Conservation (phyloP, 176 grass and related monocot genomes). For the Zoysia japonica region DNA sequence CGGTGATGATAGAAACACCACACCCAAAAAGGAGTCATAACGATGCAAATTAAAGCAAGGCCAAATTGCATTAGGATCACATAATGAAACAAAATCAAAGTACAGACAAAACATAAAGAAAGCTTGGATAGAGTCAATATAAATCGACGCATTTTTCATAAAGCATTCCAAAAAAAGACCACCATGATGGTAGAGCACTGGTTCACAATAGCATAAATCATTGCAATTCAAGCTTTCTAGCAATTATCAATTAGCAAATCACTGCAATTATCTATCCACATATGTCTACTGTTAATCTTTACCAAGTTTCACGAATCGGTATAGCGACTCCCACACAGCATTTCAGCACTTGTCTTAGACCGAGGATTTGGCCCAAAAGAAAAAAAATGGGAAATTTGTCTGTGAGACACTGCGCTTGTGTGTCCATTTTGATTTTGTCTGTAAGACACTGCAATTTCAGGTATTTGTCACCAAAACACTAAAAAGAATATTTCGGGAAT, state of each 20-base stretch:
- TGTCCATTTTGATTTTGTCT: too few species aligned
- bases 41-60: background rate
- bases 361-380: background rate
- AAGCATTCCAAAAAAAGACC: background rate
- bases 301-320: background rate
- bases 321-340: background rate
- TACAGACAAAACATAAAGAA: constrained; percentile 1
- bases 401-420: too few species aligned
- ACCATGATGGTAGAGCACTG: background rate
- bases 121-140: background rate
- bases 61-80: constrained; percentile 8
- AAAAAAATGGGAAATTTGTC: too few species aligned
- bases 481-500: too few species aligned
- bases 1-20: constrained; percentile 24
- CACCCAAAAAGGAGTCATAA: background rate
- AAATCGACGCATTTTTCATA: background rate
- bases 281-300: background rate
- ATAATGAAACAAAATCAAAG: background rate
- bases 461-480: too few species aligned
- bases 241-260: too few species aligned
- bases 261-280: background rate
- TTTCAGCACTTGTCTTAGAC: background rate
- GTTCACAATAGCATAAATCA: background rate
- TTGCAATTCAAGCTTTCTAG: too few species aligned
- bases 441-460: too few species aligned